phyloP scores from a whole-genome alignment of 2,329 filamentous ascomycete genomes.

The Colletotrichum sp. region DNA sequence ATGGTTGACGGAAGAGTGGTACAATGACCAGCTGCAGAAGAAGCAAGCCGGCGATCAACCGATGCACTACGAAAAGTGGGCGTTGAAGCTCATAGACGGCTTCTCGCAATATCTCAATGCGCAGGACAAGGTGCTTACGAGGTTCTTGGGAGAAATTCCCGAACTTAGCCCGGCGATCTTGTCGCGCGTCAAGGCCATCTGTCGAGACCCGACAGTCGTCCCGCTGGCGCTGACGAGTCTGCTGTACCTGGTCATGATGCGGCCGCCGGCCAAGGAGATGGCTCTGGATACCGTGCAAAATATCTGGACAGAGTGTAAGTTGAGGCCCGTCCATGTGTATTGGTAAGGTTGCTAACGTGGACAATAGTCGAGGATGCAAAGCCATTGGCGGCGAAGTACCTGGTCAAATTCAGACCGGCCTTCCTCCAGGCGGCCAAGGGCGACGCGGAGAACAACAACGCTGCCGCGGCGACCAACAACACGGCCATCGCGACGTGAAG shows the following conservation, averaged over 20 bases:
- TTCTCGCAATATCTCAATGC: conserved; percentile 91
- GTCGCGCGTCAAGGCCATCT: conserved; percentile 71
- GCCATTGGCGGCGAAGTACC: conserved; percentile 66
- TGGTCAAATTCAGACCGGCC: conserved; percentile 64
- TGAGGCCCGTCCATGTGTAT: not conserved
- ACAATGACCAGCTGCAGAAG: conserved; percentile 72
- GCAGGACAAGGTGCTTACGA: conserved; percentile 86
- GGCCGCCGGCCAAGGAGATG: conserved; percentile 66
- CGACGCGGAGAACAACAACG: conserved; percentile 23
- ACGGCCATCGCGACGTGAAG: conserved; percentile 35
- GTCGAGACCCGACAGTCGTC: conserved; percentile 69
- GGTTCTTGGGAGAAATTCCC: conserved; percentile 91
- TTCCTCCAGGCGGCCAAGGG: conserved; percentile 45
- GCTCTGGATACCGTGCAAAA: conserved; percentile 70
- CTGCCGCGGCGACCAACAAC: conserved; percentile 22
- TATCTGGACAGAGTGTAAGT: conserved; percentile 71
- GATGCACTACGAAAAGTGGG: conserved; percentile 79
- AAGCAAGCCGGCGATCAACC: conserved; percentile 52
- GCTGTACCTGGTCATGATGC: conserved; percentile 71
- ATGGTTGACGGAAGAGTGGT: conserved; percentile 99
- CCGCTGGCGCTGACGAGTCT: conserved; percentile 68
- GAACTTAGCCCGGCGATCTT: conserved; percentile 76
- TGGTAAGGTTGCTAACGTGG: conserved; percentile 20
- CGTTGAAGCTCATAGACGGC: conserved; percentile 81
- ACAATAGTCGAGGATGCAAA: conserved; percentile 64